Conservation (phyloP, 1,139 yeast species). For the Zygotorulaspora mrakii region DNA sequence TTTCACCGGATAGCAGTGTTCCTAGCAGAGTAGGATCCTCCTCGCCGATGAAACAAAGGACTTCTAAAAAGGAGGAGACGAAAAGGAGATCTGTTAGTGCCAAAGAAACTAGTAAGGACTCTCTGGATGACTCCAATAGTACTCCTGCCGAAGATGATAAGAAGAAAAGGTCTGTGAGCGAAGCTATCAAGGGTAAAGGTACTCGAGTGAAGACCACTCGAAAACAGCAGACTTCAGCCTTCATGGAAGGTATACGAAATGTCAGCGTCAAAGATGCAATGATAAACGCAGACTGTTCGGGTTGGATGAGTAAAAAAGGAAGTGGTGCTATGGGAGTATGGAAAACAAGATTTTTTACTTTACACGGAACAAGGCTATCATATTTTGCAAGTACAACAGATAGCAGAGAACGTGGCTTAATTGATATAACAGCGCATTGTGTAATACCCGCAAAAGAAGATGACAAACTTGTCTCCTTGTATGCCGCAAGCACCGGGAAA, state of each 20-base stretch:
- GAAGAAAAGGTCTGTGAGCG: slow-evolving; percentile 34
- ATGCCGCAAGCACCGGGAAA: slow-evolving; percentile 90
- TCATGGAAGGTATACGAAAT: slow-evolving; percentile 82
- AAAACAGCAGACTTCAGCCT: slow-evolving; percentile 78
- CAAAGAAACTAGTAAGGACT: slow-evolving; percentile 22
- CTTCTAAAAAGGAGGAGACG: slow-evolving; percentile 13
- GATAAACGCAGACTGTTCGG: slow-evolving; percentile 70
- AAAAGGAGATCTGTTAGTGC: slow-evolving; percentile 35
- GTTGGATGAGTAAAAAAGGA: slow-evolving; percentile 96
- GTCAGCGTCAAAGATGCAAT: slow-evolving; percentile 77
- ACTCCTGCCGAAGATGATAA: slow-evolving; percentile 22
- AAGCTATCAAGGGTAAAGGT: slow-evolving; percentile 33
- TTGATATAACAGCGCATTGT: slow-evolving; percentile 91
- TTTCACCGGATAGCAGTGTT: slow-evolving; percentile 8
- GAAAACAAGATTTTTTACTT: slow-evolving; percentile 84
- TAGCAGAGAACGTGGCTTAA: slow-evolving; percentile 81
- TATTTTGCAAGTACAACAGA: slow-evolving; percentile 82
- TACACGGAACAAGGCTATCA: slow-evolving; percentile 89
- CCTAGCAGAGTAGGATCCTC: slow-evolving; percentile 7
- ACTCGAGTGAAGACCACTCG: slow-evolving; percentile 35
- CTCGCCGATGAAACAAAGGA: slow-evolving; percentile 10
- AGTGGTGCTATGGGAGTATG: slow-evolving; percentile 82
- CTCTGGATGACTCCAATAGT: slow-evolving; percentile 17
- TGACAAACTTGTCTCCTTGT: slow-evolving; percentile 75
- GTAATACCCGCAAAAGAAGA: slow-evolving; percentile 73